Evolutionary conservation across 208 protist genomes (phyloP).

Genomic region (Plasmodiophora brassicae): DNA sequence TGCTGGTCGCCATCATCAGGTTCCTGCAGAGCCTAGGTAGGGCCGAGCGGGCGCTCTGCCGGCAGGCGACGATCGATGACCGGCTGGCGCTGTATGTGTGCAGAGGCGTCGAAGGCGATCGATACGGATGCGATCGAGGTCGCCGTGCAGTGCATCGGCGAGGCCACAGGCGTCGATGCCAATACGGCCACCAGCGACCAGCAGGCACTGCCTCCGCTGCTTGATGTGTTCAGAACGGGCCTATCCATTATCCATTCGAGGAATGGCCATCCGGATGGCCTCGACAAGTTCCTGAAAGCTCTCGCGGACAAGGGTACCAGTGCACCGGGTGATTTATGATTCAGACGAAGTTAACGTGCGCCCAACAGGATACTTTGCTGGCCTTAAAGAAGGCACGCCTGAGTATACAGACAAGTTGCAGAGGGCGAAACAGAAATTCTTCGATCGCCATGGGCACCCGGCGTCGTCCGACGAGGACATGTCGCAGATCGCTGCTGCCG

Average conservation of each 20-base stretch:
- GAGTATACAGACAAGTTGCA: neutral
- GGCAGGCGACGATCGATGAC: no score
- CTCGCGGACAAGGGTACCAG: neutral
- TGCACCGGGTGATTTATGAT: no score
- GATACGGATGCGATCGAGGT: neutral
- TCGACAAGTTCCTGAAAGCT: conserved; percentile 2
- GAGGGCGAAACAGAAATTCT: neutral
- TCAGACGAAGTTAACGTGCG: no score
- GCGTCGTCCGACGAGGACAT: neutral
- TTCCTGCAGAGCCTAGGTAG: neutral
- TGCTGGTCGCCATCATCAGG: neutral
- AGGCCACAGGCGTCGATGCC: neutral
- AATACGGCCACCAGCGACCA: neutral
- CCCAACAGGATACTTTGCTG: neutral
- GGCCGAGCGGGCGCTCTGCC: neutral
- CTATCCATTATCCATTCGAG: neutral
- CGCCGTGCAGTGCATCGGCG: conserved; percentile 8
- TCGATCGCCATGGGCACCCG: neutral
- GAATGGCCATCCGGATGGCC: conserved; percentile 17
- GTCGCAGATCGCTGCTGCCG: no score
- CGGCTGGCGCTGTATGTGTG: no score
- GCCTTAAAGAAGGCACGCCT: neutral
- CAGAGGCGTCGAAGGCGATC: neutral
- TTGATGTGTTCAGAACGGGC: neutral
- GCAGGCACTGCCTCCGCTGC: neutral